Percentiles rank a stretch among this genome's conserved stretches.
Conservation (phyloP, 1,284 basidiomycete species). For the Anthracocystis setariae region DNA sequence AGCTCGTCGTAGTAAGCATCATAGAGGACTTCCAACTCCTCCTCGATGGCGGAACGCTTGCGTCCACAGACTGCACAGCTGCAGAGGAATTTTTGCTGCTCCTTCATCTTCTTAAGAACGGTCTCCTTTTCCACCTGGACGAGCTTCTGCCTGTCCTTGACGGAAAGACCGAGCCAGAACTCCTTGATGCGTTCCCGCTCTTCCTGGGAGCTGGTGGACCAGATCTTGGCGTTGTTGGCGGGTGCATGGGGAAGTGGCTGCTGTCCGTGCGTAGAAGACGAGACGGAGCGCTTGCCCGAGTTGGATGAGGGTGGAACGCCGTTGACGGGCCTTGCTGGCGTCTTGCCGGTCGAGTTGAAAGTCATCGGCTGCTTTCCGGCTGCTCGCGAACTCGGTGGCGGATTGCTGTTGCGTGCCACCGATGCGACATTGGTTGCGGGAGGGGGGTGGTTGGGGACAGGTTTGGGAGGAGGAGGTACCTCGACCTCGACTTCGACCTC, state of each 20-base stretch:
- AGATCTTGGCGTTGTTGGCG: conserved; percentile 47
- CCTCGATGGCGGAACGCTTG: conserved; percentile 97
- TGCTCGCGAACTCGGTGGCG: conserved; percentile 74
- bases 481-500: conserved; percentile 66
- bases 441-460: conserved; percentile 60
- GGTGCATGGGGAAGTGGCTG: conserved; percentile 21
- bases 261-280: conserved; percentile 64
- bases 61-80: conserved; percentile 95
- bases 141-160: conserved; percentile 86
- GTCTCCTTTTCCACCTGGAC: conserved; percentile 98
- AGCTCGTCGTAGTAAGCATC: conserved; percentile 99
- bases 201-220: conserved; percentile 82
- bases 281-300: conserved; percentile 70
- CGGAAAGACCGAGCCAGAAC: conserved; percentile 91
- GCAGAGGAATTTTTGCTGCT: conserved; percentile 95
- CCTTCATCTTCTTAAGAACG: conserved; percentile 97
- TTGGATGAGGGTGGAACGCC: conserved; percentile 67
- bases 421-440: conserved; percentile 68
- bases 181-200: conserved; percentile 96
- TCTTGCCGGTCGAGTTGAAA: conserved; percentile 53
- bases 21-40: conserved; percentile 98
- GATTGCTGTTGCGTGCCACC: conserved; percentile 61
- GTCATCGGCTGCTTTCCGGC: conserved; percentile 81
- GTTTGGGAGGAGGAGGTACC: conserved; percentile 62
- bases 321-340: conserved; percentile 63